These are phyloP conservation scores for Aureobasidium pullulans DNA, from an alignment of 2,329 filamentous ascomycete species.

Conservation along the genomic window DNA sequence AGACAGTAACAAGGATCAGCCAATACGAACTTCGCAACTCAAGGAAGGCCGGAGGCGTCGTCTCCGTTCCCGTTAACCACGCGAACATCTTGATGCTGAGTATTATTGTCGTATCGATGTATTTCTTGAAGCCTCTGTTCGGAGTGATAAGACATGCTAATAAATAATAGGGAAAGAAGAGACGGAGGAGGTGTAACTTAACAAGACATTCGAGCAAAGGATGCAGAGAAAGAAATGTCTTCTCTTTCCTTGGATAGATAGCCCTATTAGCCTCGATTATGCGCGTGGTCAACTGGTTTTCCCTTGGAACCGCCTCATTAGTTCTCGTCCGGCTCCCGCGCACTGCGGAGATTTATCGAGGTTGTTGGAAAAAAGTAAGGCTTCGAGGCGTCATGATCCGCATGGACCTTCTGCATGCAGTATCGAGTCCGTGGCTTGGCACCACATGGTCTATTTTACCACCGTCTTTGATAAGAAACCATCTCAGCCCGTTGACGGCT, in stretches of 20 bases:
- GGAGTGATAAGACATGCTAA: slow-evolving; percentile 1
- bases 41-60: slow-evolving; percentile 24
- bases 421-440: slow-evolving; percentile 5
- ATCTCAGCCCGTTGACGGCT: too few species aligned
- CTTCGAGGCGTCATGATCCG: slow-evolving; percentile 9
- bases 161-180: not conserved
- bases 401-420: not conserved
- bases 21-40: slow-evolving; percentile 26
- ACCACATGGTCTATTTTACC: not conserved
- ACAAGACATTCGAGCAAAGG: not conserved
- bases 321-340: slow-evolving; percentile 1
- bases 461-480: not conserved
- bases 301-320: slow-evolving; percentile 1
- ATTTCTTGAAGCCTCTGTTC: not conserved
- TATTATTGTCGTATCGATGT: not conserved
- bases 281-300: not conserved
- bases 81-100: slow-evolving; percentile 22
- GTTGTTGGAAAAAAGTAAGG: not conserved
- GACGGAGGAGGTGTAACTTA: not conserved
- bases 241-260: not conserved
- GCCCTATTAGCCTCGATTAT: slow-evolving; percentile 1
- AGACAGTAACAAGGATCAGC: slow-evolving; percentile 31
- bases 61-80: slow-evolving; percentile 25
- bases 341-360: not conserved
- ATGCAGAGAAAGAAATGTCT: not conserved